Evolutionary conservation across 345 rosid genomes (phyloP).

Genomic region (Pistacia integerrima): DNA sequence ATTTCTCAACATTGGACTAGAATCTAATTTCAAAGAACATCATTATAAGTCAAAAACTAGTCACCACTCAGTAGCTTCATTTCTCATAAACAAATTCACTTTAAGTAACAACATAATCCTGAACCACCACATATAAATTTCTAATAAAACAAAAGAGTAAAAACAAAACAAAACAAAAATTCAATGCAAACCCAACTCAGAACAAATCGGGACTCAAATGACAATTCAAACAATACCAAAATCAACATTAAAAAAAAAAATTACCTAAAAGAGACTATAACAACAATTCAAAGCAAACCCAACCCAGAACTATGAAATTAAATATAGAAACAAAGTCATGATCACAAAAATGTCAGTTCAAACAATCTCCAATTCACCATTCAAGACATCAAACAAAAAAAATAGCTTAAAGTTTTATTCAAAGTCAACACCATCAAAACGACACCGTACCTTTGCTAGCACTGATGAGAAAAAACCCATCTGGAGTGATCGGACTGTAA

Average conservation of each 20-base stretch:
- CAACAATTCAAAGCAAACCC: background rate
- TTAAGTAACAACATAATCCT: background rate
- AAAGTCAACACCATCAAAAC: background rate
- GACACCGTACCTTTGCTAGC: conserved; percentile 57
- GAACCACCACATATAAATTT: background rate
- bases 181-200: background rate
- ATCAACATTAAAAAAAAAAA: background rate
- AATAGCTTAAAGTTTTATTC: background rate
- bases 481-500: conserved; percentile 63
- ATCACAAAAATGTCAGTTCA: background rate
- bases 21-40: conserved; percentile 52
- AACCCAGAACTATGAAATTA: background rate
- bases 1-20: conserved; percentile 96
- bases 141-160: no score
- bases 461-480: conserved; percentile 67
- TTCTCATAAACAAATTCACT: background rate
- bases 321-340: background rate
- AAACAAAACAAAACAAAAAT: no score
- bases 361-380: conserved; percentile 4
- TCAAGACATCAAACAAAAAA: background rate
- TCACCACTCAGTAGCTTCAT: background rate
- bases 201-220: background rate
- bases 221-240: background rate
- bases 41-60: no score
- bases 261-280: no score